These are phyloP conservation scores for Lachancea lanzarotensis DNA, from an alignment of 805 yeast genomes.

Conservation along the genomic window DNA sequence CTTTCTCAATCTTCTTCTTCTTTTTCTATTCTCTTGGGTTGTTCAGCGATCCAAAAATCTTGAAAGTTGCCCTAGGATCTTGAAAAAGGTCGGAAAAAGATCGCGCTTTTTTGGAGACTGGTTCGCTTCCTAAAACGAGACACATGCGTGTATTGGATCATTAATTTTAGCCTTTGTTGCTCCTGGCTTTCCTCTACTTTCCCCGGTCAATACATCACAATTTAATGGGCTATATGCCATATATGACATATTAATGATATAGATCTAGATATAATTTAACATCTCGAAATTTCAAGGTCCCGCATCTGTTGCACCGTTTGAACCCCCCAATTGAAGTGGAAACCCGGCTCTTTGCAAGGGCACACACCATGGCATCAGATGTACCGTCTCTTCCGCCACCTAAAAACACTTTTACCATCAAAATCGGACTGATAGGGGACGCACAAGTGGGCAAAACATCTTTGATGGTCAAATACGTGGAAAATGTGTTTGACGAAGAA, in stretches of 20 bases:
- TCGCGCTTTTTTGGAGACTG: too few species aligned
- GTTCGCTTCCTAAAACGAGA: too few species aligned
- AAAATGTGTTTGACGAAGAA: constrained; percentile 83
- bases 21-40: too few species aligned
- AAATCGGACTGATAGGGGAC: constrained; percentile 91
- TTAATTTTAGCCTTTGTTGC: too few species aligned
- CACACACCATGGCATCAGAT: not conserved
- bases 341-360: not conserved
- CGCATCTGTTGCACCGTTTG: not conserved
- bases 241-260: not conserved
- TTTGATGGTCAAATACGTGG: constrained; percentile 94
- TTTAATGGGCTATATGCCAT: not conserved
- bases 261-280: not conserved
- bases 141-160: too few species aligned
- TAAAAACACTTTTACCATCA: constrained; percentile 37
- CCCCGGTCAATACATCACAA: too few species aligned
- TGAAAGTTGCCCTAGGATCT: too few species aligned
- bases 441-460: constrained; percentile 96
- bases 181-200: too few species aligned
- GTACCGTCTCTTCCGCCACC: constrained; percentile 9
- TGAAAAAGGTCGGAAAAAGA: too few species aligned
- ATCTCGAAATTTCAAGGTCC: not conserved
- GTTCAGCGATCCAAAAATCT: too few species aligned
- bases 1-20: too few species aligned
- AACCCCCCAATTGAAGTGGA: not conserved